Evolutionary conservation across 352 stramenopile genomes (phyloP).

Genomic region (Pythium monospermum): DNA sequence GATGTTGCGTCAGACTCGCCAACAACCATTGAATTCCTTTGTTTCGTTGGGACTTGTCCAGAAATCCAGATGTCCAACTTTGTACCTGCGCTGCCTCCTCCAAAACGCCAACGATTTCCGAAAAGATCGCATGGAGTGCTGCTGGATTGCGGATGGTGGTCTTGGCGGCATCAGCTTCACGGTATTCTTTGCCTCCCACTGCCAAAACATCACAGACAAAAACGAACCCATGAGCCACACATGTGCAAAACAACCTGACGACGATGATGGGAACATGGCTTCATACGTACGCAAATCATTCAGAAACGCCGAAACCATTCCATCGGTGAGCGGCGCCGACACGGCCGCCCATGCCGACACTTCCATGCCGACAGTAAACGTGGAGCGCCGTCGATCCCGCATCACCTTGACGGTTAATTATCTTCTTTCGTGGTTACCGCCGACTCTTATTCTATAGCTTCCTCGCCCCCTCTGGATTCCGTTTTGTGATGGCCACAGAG

Average conservation of each 20-base stretch:
- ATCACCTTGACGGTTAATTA: too few relatives aligned
- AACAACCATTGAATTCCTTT: too few relatives aligned
- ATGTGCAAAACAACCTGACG: neutral
- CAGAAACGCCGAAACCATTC: slow-evolving; percentile 31
- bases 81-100: slow-evolving; percentile 55
- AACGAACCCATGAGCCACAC: slow-evolving; percentile 1
- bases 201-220: neutral
- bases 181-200: slow-evolving; percentile 68
- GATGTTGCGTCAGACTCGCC: too few relatives aligned
- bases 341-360: slow-evolving; percentile 20
- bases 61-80: neutral
- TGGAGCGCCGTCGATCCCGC: slow-evolving; percentile 21
- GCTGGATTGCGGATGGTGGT: slow-evolving; percentile 62
- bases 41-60: too few relatives aligned
- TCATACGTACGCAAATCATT: slow-evolving; percentile 36
- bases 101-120: slow-evolving; percentile 56
- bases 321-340: slow-evolving; percentile 21
- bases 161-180: slow-evolving; percentile 46
- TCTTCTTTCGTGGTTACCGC: too few relatives aligned
- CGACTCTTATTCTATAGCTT: too few relatives aligned
- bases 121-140: slow-evolving; percentile 58
- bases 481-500: too few relatives aligned
- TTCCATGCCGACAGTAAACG: slow-evolving; percentile 26
- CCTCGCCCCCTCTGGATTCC: too few relatives aligned
- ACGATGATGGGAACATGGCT: slow-evolving; percentile 13